These are phyloP conservation scores for Diaporthe nobilis DNA, from an alignment of 2,329 filamentous ascomycete genomes.

Conservation along the genomic window DNA sequence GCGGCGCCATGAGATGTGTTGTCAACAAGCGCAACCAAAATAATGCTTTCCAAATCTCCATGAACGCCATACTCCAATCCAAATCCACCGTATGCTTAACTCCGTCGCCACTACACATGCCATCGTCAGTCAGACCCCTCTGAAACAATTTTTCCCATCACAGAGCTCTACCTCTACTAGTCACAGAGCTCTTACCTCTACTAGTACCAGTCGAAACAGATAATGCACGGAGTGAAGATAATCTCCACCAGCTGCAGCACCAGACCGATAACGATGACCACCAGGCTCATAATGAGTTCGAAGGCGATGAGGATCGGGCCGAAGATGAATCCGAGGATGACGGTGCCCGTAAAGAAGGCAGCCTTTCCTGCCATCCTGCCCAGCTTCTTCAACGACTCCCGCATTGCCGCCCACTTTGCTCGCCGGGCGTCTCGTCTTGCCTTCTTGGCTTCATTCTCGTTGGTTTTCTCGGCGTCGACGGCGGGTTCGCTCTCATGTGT, in stretches of 20 bases:
- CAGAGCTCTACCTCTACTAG: background rate
- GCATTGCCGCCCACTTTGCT: background rate
- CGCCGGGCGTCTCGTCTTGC: background rate
- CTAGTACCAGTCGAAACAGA: background rate
- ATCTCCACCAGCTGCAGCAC: background rate
- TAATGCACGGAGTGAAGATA: background rate
- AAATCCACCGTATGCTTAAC: accelerated
- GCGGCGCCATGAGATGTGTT: background rate
- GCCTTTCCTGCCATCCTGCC: background rate
- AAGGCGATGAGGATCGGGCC: background rate
- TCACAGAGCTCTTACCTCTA: background rate
- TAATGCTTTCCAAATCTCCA: background rate
- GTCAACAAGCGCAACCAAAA: background rate
- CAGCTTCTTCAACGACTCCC: background rate
- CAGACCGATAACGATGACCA: background rate
- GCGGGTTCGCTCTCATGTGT: too few species aligned
- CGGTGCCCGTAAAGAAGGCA: background rate
- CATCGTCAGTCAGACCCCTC: background rate
- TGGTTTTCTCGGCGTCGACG: background rate
- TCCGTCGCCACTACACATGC: background rate
- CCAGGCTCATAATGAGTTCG: background rate
- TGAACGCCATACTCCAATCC: background rate
- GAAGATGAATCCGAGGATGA: background rate
- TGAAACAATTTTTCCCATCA: background rate
- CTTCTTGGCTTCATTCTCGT: background rate